Evolutionary conservation across 2,329 filamentous ascomycete species (phyloP), one percentile per base, ranked within the genome.

Genomic region (Xylariaceae sp.): DNA sequence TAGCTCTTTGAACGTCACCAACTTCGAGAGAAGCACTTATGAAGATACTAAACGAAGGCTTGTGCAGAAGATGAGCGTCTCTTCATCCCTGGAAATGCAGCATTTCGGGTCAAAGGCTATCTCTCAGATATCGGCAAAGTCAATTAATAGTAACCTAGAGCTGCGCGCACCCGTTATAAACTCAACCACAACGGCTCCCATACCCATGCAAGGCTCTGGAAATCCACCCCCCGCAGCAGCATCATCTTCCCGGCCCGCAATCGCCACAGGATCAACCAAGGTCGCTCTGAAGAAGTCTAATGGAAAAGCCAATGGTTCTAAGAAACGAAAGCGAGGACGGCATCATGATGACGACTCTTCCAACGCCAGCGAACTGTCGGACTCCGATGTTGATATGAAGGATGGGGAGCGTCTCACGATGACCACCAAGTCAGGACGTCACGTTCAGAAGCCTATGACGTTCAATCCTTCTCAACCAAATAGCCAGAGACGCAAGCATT

Each of bases 391-490:
- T 4, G 50, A 53, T 1, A 36, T 43, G 15, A 40, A 43, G 22
- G 53, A 52, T 13, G 34, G 76, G 48, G 16, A 12, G 15, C 76
- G 72, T 73, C 16, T 67, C 78, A 74, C 78, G 3, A 86, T 80
- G 22, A 81, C 78, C 57, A 89, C 86, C 9, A 87, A 88, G 57
- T 90, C 85, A 16, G 87, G 87, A 29, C 78, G 87, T 47, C 79
- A 83, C 44, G 76, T 89, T 28, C 80, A 77, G 46, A 84, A 83
- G 64, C 79, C 85, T 34, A 66, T 79, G 44, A 68, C 76, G 47
- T 81, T 81, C 65, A 73, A 83, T 50, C 79, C 83, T 1, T 19
- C 34, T 1, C 44, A 43, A 15, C 11, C 40, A 2, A 36, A 16
- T 19, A 59, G 66, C 4, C 49, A 64, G 57, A 61, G 69, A 61